Evolutionary conservation across 495 filamentous ascomycete species (phyloP).

Genomic region (Chaetomium fimeti): DNA sequence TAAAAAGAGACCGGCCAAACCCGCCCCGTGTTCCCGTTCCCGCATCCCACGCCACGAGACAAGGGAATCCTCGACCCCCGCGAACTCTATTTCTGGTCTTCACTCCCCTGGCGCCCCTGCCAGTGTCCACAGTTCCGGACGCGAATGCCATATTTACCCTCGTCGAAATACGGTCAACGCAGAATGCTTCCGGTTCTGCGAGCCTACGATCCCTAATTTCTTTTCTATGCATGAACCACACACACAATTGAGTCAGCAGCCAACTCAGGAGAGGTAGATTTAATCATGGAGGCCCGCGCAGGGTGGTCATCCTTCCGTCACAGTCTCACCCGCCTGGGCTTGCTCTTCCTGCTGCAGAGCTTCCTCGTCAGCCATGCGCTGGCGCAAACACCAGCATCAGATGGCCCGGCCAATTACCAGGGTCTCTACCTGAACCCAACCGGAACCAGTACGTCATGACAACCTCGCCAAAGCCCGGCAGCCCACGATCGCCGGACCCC

Average conservation of each 20-base stretch:
- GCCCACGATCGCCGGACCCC: too few relatives aligned
- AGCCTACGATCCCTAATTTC: too few relatives aligned
- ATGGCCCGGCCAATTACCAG: conserved; percentile 10
- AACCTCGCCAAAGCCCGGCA: background rate
- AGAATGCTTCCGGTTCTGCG: too few relatives aligned
- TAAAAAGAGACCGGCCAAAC: background rate
- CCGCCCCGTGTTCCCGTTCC: too few relatives aligned
- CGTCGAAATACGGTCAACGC: too few relatives aligned
- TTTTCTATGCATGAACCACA: background rate
- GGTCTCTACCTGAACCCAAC: conserved; percentile 10
- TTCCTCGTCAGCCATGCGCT: background rate
- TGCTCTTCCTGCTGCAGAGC: too few relatives aligned
- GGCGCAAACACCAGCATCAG: background rate
- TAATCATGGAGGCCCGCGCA: background rate
- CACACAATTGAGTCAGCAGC: background rate
- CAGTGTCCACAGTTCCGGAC: too few relatives aligned
- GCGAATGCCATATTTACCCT: too few relatives aligned
- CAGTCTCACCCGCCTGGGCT: background rate
- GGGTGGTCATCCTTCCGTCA: background rate
- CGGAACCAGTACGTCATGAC: background rate
- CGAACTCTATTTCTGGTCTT: too few relatives aligned
- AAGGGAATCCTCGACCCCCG: too few relatives aligned
- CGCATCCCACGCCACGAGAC: too few relatives aligned
- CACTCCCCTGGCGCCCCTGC: too few relatives aligned
- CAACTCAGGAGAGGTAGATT: background rate